Evolutionary conservation across 108 stramenopile species (phyloP).

Genomic region (Nitzschia palea): DNA sequence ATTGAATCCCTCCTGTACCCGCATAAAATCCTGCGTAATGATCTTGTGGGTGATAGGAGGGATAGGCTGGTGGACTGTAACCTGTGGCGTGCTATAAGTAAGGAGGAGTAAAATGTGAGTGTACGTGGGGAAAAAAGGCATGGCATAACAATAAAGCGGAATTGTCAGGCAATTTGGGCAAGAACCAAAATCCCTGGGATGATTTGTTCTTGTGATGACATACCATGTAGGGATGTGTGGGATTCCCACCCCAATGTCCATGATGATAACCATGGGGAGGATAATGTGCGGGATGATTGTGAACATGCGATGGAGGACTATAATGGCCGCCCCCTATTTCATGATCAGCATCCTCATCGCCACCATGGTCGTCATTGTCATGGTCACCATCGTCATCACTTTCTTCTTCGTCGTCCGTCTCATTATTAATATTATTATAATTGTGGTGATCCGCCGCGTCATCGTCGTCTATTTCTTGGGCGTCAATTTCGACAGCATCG

Average conservation of each 20-base stretch:
- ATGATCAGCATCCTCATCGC: conserved; percentile 4
- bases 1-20: conserved; percentile 1
- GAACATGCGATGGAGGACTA: too few relatives aligned
- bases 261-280: background rate
- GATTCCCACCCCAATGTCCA: background rate
- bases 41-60: background rate
- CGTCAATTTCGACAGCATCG: background rate
- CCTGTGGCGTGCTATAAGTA: background rate
- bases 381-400: conserved; percentile 3
- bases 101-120: background rate
- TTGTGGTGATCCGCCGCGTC: conserved; percentile 10
- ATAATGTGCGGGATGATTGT: background rate
- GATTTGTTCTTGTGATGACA: too few relatives aligned
- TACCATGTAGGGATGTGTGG: background rate
- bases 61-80: conserved; percentile 1
- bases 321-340: too few relatives aligned
- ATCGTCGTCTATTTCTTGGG: conserved; percentile 5
- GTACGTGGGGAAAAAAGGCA: too few relatives aligned
- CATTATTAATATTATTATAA: conserved; percentile 2
- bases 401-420: background rate
- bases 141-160: too few relatives aligned
- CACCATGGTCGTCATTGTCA: conserved; percentile 6
- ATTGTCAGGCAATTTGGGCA: too few relatives aligned
- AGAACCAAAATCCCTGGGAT: too few relatives aligned
- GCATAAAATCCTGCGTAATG: background rate